Evolutionary conservation across 257 asterid species (phyloP), one percentile per base, ranked within the genome.

Genomic region (Capsicum chinense): DNA sequence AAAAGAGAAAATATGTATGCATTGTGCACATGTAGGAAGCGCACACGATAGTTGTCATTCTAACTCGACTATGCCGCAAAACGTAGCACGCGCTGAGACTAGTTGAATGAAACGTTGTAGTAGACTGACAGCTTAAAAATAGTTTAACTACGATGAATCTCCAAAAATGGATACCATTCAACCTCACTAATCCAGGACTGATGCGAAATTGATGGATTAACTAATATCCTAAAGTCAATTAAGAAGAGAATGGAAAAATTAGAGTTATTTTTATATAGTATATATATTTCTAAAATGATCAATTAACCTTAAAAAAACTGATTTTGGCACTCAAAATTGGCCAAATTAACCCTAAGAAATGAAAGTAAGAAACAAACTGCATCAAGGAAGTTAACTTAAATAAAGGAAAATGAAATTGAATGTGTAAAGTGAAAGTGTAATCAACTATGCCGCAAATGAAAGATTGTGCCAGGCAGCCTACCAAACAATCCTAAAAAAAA

Each of bases 141-240:
- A n/a, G 35, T 71, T 73, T 73, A 11, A 48, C 80, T 21, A 48
- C n/a, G 42, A 47, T 10, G 59, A 2, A 73, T 73, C 42, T 44
- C 13, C 2, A 39, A 48, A 73, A 48, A 73, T n/a, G 80, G 80
- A 73, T 48, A n/a, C 60, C n/a, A 11, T 59, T 15, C 80, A 73
- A 47, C 42, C 79, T 44, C 79, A n/a, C 44, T 48, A 6, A 21
- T 74, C 52, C 19, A 9, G 59, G 3, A 21, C 6, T 13, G 81
- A 52, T 13, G 37, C 2, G 4, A 54, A 74, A 50, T 56, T 74
- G 37, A 52, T 21, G 13, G 21, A 52, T 76, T 5, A 17, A 13
- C 26, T 7, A 7, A 74, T 50, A 74, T 76, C 19, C 81, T 76
- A 50, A 52, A 21, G 8, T 33, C 11, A 12, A 13, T 76, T 74